These are phyloP conservation scores for Exophiala alcalophila DNA, from an alignment of 2,329 filamentous ascomycete species.

Conservation along the genomic window DNA sequence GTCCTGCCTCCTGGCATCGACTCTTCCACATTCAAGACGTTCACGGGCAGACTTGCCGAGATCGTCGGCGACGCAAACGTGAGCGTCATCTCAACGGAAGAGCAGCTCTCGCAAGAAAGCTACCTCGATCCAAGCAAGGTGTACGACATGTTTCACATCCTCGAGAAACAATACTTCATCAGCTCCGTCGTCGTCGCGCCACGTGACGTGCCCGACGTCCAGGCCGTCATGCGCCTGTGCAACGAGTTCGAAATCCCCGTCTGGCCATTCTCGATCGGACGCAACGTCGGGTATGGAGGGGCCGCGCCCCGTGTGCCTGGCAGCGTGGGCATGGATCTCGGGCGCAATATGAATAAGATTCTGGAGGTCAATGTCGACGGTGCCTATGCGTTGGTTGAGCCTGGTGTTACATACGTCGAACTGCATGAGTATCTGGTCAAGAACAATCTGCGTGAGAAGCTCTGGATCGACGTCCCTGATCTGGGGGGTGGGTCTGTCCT, in stretches of 20 bases:
- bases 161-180: conserved; percentile 46
- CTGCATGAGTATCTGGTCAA: conserved; percentile 44
- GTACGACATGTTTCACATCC: conserved; percentile 42
- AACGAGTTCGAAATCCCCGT: conserved; percentile 37
- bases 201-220: conserved; percentile 35
- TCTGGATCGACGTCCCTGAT: conserved; percentile 51
- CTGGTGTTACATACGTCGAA: conserved; percentile 48
- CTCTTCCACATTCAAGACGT: conserved; percentile 28
- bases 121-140: conserved; percentile 38
- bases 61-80: conserved; percentile 33
- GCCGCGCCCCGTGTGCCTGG: conserved; percentile 47
- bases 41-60: conserved; percentile 21
- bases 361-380: conserved; percentile 36
- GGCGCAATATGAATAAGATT: conserved; percentile 37
- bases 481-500: conserved; percentile 52
- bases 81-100: conserved; percentile 23
- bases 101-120: conserved; percentile 29
- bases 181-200: conserved; percentile 42
- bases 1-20: conserved; percentile 26
- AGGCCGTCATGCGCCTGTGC: conserved; percentile 33
- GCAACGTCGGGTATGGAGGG: conserved; percentile 51
- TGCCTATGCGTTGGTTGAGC: conserved; percentile 38
- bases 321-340: conserved; percentile 47
- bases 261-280: conserved; percentile 39
- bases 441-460: conserved; percentile 37